Conservation (phyloP, 257 asterid species). For the Linaria vulgaris region DNA sequence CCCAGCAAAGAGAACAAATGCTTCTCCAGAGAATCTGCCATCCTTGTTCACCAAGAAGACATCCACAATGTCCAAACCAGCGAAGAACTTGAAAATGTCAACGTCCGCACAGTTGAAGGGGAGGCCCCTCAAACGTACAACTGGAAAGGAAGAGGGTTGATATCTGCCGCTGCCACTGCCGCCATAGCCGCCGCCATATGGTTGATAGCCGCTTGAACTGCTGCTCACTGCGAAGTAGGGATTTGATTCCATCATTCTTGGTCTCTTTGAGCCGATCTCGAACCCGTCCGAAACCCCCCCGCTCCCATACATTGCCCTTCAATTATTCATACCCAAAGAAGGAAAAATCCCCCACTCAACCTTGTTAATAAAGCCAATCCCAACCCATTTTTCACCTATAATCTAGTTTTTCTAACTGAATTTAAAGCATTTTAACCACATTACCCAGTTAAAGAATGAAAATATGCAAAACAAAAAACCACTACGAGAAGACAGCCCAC, state of each 20-base stretch:
- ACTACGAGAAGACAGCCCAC: not conserved
- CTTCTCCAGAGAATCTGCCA: constrained; percentile 87
- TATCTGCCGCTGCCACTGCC: constrained; percentile 46
- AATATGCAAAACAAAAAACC: not conserved
- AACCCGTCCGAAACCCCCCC: constrained; percentile 99
- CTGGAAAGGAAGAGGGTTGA: constrained; percentile 64
- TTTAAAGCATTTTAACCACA: constrained; percentile 26
- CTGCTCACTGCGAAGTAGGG: constrained; percentile 98
- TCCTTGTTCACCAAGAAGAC: constrained; percentile 77
- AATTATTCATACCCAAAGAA: constrained; percentile 77
- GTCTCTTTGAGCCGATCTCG: constrained; percentile 99
- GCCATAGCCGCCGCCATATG: constrained; percentile 45
- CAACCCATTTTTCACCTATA: constrained; percentile 72
- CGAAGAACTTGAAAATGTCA: constrained; percentile 79
- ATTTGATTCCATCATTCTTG: constrained; percentile 99
- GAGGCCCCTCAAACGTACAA: constrained; percentile 88
- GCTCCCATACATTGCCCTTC: constrained; percentile 99
- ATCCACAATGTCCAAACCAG: constrained; percentile 85
- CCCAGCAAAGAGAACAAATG: constrained; percentile 80
- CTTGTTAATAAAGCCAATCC: constrained; percentile 96
- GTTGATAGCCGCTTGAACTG: constrained; percentile 58
- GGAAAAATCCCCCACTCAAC: constrained; percentile 82
- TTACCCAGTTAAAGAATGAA: constrained; percentile 16
- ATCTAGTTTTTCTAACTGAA: constrained; percentile 44
- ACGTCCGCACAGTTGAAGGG: constrained; percentile 83